Evolutionary conservation across 768 basidiomycete species (phyloP), one percentile per base, ranked within the genome.

Genomic region (Agaricus blazei): DNA sequence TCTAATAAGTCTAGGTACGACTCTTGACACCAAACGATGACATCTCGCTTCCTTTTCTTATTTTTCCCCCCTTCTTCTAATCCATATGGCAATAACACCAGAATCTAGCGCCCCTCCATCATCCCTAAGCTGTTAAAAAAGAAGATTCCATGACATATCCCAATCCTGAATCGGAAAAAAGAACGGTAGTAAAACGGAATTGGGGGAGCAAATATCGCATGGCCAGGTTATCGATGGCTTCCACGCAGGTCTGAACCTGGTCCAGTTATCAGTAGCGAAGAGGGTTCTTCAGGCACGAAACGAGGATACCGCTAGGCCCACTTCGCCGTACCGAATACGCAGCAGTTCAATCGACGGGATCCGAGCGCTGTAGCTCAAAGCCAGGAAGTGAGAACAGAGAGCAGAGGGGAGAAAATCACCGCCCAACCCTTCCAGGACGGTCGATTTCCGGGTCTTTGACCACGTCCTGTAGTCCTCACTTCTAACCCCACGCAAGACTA

Each of bases 201-300:
- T 24, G 41, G 41, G 24, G 41, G 15, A 12, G 15, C 3, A 23
- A 45, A 26, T 28, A 23, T 24, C 26, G 41, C 28, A 40, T 48
- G 24, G 1, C 38, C 27, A 40, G 11, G 19, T 15, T 28, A 48
- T 36, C 47, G n/a, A 52, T 11, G 40, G 28, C 51, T 52, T 51
- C 50, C 50, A 51, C 50, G 42, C 50, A 52, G 23, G 40, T 31
- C 12, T 52, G 51, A 52, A n/a, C 51, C 51, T 52, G 50, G 40
- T n/a, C 41, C 8, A 34, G 6, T 37, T 34, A n/a, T 19, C 27
- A 26, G 24, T 51, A 37, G 27, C 41, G 28, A 23, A 23, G 41
- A 1, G 40, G 11, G 27, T 51, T 51, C 41, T 26, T 42, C 50
- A 51, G 40, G 50, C 41, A 51, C 50, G 27, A 23, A 51, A 51